These are phyloP conservation scores for Mortierella sp. DNA, from an alignment of 371 early-diverging fungal genomes.

Conservation along the genomic window DNA sequence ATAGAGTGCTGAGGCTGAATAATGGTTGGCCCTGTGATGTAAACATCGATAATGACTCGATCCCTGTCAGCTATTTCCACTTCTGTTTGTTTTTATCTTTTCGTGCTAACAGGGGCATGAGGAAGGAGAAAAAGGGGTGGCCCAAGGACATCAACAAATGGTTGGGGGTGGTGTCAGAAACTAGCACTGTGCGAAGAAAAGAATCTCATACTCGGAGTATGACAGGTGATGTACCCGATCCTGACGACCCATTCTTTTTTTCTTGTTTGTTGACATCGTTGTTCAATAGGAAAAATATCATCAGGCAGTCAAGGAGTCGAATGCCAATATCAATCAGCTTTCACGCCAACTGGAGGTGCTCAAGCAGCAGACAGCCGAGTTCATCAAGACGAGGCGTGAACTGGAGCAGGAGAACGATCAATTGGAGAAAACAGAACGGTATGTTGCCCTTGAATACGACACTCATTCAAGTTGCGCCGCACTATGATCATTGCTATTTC, in stretches of 20 bases:
- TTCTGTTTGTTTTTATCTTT: background rate
- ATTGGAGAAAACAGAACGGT: constrained; percentile 77
- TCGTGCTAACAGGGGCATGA: background rate
- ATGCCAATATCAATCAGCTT: constrained; percentile 74
- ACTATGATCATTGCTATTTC: background rate
- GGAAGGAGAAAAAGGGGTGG: background rate
- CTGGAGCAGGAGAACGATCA: constrained; percentile 88
- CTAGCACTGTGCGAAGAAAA: background rate
- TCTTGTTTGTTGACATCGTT: background rate
- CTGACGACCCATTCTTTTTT: background rate
- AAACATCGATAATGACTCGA: constrained; percentile 6
- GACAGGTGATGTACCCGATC: constrained; percentile 20
- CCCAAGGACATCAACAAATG: background rate
- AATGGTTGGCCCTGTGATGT: background rate
- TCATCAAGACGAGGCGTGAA: constrained; percentile 79
- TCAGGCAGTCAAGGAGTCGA: constrained; percentile 70
- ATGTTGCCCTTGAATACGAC: background rate
- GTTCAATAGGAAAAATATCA: constrained; percentile 63
- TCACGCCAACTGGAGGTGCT: constrained; percentile 83
- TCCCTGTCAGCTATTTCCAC: background rate
- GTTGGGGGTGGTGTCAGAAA: constrained; percentile 1
- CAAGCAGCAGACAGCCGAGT: constrained; percentile 78
- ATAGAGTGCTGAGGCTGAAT: background rate
- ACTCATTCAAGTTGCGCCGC: background rate
- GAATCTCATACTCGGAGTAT: background rate